phyloP scores from a whole-genome alignment of 371 early-diverging fungal species.

The Mucor saturninus region DNA sequence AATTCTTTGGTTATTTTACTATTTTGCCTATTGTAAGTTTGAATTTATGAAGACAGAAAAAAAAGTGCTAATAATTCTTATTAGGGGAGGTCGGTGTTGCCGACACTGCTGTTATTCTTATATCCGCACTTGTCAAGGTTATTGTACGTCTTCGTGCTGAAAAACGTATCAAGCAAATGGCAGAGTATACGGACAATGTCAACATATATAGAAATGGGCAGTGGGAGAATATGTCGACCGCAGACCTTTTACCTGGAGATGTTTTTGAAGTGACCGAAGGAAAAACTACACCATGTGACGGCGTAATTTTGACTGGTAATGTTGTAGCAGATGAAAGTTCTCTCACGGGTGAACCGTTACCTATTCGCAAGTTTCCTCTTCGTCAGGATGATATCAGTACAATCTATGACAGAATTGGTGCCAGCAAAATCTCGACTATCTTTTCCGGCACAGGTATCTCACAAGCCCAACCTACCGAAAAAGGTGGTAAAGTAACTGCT shows the following conservation, averaged over 20 bases:
- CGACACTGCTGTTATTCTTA: conserved; percentile 69
- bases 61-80: conserved; percentile 18
- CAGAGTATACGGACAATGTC: conserved; percentile 59
- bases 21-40: conserved; percentile 64
- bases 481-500: conserved; percentile 47
- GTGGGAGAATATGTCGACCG: conserved; percentile 59
- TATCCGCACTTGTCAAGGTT: conserved; percentile 76
- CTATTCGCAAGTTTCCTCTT: conserved; percentile 67
- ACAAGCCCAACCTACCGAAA: conserved; percentile 40
- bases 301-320: conserved; percentile 69
- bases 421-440: conserved; percentile 60
- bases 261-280: conserved; percentile 63
- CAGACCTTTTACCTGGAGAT: conserved; percentile 76
- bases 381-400: conserved; percentile 35
- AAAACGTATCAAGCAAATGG: conserved; percentile 69
- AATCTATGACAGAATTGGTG: conserved; percentile 38
- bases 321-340: conserved; percentile 76
- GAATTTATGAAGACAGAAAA: background rate
- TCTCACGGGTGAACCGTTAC: conserved; percentile 71
- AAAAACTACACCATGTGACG: conserved; percentile 71
- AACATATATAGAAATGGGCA: conserved; percentile 55
- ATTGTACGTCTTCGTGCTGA: conserved; percentile 67
- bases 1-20: conserved; percentile 77
- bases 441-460: conserved; percentile 57
- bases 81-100: conserved; percentile 72